Percentiles rank a stretch among this genome's conserved stretches.
These are phyloP conservation scores for Phytophthora rubi DNA, from an alignment of 352 stramenopile genomes.

Conservation along the genomic window DNA sequence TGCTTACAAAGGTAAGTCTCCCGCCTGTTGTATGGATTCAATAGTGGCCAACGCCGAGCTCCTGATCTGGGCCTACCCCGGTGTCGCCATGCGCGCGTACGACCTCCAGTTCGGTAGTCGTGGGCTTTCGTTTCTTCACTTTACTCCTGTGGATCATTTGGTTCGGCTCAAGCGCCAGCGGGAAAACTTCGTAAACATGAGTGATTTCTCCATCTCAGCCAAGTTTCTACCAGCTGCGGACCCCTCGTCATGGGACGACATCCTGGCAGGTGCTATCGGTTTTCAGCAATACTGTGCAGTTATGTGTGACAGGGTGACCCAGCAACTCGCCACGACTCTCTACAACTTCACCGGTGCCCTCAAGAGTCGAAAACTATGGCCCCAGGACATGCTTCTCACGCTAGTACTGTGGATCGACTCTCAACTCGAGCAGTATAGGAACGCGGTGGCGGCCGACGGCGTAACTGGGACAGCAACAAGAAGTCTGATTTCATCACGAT, in stretches of 20 bases:
- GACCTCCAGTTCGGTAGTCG: background rate
- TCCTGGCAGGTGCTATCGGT: background rate
- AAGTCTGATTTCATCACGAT: background rate
- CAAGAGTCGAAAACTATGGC: background rate
- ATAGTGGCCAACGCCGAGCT: background rate
- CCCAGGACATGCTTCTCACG: background rate
- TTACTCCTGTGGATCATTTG: background rate
- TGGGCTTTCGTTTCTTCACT: background rate
- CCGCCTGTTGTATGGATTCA: background rate
- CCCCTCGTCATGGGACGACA: background rate
- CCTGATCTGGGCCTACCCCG: background rate
- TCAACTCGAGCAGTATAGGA: background rate
- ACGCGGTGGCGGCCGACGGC: background rate
- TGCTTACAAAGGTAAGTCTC: no score
- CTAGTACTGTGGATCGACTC: constrained; percentile 1
- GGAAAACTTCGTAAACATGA: background rate
- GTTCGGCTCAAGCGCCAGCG: background rate
- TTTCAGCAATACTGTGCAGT: background rate
- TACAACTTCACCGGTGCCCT: background rate
- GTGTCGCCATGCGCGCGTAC: background rate
- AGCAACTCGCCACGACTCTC: background rate
- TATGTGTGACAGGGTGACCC: background rate
- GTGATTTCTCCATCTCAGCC: background rate
- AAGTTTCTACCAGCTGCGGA: background rate
- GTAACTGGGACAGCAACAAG: background rate